Percentiles rank a stretch among this genome's conserved stretches.
These are phyloP conservation scores for Pestalotiopsis sp. DNA, from an alignment of 2,329 filamentous ascomycete genomes.

Conservation along the genomic window DNA sequence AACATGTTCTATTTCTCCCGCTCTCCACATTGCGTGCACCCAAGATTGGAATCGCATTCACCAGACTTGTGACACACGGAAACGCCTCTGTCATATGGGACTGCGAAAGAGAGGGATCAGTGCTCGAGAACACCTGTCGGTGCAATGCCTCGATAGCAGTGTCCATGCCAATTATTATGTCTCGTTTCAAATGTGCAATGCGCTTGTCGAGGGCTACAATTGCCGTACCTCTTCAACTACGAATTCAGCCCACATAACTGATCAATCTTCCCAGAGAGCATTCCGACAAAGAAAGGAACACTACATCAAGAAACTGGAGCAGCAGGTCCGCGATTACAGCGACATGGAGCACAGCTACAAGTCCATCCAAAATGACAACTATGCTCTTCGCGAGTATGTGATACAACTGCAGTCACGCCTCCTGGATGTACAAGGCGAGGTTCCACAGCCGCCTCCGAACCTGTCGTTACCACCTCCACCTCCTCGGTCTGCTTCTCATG, in stretches of 20 bases:
- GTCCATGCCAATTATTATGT: background rate
- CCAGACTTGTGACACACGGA: background rate
- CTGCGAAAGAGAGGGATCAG: background rate
- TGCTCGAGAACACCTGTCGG: background rate
- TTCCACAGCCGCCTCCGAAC: constrained; percentile 80
- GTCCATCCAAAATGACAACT: constrained; percentile 84
- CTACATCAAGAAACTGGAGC: constrained; percentile 97
- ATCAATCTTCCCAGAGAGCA: constrained; percentile 66
- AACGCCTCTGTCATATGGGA: background rate
- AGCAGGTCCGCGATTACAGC: constrained; percentile 82
- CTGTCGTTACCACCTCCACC: constrained; percentile 65
- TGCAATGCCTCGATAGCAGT: background rate
- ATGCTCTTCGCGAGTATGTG: constrained; percentile 88
- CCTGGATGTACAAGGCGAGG: constrained; percentile 80
- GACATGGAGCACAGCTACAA: constrained; percentile 79
- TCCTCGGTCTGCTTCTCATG: constrained; percentile 16
- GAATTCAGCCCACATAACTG: background rate
- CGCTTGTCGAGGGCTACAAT: background rate
- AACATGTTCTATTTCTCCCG: background rate
- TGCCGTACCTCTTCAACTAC: background rate
- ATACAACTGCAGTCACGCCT: constrained; percentile 86
- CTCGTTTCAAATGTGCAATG: background rate
- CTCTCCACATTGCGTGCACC: background rate
- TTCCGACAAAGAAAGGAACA: constrained; percentile 97
- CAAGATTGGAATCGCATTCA: background rate